phyloP scores from a whole-genome alignment of 371 early-diverging fungal species.

The Coelomomyces lativittatus region DNA sequence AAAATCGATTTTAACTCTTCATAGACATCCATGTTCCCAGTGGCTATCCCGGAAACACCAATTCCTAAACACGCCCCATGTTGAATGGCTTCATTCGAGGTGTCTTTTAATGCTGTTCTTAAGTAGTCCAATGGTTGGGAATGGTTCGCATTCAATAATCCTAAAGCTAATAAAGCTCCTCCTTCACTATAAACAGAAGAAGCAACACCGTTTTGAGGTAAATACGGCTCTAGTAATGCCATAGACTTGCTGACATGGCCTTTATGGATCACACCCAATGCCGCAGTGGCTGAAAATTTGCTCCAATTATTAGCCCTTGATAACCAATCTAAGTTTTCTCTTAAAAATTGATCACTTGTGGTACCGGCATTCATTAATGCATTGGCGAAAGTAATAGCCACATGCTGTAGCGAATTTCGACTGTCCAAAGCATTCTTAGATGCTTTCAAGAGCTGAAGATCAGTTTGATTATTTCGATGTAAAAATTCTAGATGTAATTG shows the following conservation, averaged over 20 bases:
- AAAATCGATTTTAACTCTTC: conserved; percentile 69
- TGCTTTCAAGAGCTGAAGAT: conserved; percentile 76
- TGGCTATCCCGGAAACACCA: conserved; percentile 91
- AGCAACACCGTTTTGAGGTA: conserved; percentile 73
- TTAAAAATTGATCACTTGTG: conserved; percentile 91
- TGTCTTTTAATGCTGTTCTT: conserved; percentile 54
- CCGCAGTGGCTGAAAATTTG: conserved; percentile 94
- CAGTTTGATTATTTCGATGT: conserved; percentile 80
- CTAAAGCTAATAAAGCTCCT: conserved; percentile 92
- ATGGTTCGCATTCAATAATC: conserved; percentile 90
- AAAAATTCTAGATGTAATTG: conserved; percentile 80
- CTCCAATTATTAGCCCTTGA: conserved; percentile 95
- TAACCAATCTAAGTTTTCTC: conserved; percentile 94
- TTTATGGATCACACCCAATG: conserved; percentile 97
- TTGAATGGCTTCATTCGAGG: conserved; percentile 76
- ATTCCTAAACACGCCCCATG: conserved; percentile 96
- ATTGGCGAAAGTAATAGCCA: conserved; percentile 89
- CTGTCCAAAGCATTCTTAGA: conserved; percentile 78
- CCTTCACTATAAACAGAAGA: conserved; percentile 84
- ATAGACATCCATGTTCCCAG: conserved; percentile 54
- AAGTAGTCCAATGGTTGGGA: conserved; percentile 65
- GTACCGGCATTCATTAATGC: conserved; percentile 97
- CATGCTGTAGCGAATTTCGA: conserved; percentile 77
- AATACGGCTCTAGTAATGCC: conserved; percentile 70
- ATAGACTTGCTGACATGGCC: conserved; percentile 77